Percentiles rank a stretch among this genome's conserved stretches.
phyloP scores from a whole-genome alignment of 2,329 filamentous ascomycete genomes.

The Parascedosporium putredinis region DNA sequence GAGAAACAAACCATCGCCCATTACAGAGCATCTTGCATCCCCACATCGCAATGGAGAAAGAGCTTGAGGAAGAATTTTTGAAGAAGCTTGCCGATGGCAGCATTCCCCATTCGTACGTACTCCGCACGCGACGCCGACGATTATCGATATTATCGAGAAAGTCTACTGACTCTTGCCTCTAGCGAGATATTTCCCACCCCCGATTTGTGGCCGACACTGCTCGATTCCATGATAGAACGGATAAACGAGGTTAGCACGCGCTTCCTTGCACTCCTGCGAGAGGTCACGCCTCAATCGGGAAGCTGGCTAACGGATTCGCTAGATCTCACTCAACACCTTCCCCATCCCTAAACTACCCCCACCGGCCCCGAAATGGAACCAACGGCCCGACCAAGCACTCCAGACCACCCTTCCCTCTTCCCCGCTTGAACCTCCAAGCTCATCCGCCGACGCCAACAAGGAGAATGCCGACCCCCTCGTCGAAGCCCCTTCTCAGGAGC shows the following conservation, averaged over 20 bases:
- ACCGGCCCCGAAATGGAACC: slow-evolving; percentile 25
- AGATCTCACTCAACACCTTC: slow-evolving; percentile 72
- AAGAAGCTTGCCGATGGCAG: slow-evolving; percentile 7
- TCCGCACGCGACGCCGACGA: slow-evolving; percentile 1
- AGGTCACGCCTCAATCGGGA: neutral
- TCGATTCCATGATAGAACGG: neutral
- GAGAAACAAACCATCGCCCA: too few species aligned
- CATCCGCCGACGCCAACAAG: slow-evolving; percentile 55
- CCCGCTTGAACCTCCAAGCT: slow-evolving; percentile 30
- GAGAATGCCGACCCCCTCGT: slow-evolving; percentile 48
- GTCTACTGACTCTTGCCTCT: neutral
- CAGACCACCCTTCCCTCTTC: slow-evolving; percentile 35
- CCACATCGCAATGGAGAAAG: neutral
- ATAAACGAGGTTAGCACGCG: slow-evolving; percentile 2
- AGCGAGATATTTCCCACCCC: slow-evolving; percentile 5
- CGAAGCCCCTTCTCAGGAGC: slow-evolving; percentile 20
- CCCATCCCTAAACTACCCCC: slow-evolving; percentile 53
- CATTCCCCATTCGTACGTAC: slow-evolving; percentile 5
- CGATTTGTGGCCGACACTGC: slow-evolving; percentile 4
- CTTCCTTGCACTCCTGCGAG: neutral
- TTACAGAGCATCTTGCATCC: too few species aligned
- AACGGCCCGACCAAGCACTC: slow-evolving; percentile 28
- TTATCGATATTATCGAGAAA: too few species aligned
- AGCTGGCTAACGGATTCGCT: neutral
- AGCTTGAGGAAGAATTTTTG: neutral